phyloP scores from a whole-genome alignment of 164 flowering plant species.

The Amborella trichopoda region DNA sequence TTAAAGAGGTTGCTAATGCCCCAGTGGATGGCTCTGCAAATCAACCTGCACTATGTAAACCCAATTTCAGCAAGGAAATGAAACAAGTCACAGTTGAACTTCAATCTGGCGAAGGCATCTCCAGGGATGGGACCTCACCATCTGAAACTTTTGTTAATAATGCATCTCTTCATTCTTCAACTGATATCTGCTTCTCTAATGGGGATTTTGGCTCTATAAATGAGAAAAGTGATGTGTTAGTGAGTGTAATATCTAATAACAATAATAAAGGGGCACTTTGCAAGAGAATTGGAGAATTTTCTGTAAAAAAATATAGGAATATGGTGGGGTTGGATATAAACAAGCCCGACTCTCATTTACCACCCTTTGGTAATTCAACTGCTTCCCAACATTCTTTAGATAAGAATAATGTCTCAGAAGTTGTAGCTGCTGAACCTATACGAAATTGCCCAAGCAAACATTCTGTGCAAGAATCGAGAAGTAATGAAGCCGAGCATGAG shows the following conservation, averaged over 20 bases:
- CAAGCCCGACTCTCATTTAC: conserved; percentile 3
- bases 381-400: neutral
- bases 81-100: conserved; percentile 12
- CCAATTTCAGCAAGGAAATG: conserved; percentile 18
- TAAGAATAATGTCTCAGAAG: conserved; percentile 8
- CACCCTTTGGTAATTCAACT: conserved; percentile 1
- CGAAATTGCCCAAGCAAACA: no score
- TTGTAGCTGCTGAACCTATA: conserved; percentile 5
- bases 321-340: conserved; percentile 1
- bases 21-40: conserved; percentile 4
- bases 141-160: neutral
- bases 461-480: no score
- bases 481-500: no score
- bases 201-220: conserved; percentile 8
- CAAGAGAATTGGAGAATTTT: conserved; percentile 2
- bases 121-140: neutral
- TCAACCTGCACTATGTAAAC: conserved; percentile 3
- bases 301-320: conserved; percentile 1
- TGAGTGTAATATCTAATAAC: conserved; percentile 4
- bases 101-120: conserved; percentile 8
- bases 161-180: conserved; percentile 8
- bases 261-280: conserved; percentile 5
- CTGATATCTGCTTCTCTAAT: conserved; percentile 6
- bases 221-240: conserved; percentile 8
- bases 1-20: conserved; percentile 3